Evolutionary conservation across 306 rosid species (phyloP).

Genomic region (Medicago lupulina): DNA sequence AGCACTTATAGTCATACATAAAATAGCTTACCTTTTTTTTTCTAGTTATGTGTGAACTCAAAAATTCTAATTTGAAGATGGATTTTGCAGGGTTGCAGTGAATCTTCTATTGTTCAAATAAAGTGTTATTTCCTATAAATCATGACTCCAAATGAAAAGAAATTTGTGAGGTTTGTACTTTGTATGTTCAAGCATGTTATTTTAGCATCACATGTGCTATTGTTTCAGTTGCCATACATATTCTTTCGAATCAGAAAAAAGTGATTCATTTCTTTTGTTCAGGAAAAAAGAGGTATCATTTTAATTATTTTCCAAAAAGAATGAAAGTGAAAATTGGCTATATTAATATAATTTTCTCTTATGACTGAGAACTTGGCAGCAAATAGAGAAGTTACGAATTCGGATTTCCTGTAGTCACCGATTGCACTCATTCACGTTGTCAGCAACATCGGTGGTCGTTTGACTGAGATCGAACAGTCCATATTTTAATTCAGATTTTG

Average conservation of each 20-base stretch:
- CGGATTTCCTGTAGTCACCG: neutral
- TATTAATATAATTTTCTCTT: no score
- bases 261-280: neutral
- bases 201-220: constrained; percentile 1
- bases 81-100: constrained; percentile 38
- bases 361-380: no score
- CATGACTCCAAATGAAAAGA: constrained; percentile 45
- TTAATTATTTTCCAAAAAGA: neutral
- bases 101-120: neutral
- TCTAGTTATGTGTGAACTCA: neutral
- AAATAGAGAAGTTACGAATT: no score
- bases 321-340: neutral
- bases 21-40: neutral
- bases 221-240: constrained; percentile 1
- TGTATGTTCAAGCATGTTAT: constrained; percentile 36
- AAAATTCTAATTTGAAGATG: constrained; percentile 26
- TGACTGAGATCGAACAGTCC: neutral
- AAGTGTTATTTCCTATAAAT: constrained; percentile 19
- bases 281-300: neutral
- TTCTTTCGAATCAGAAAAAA: neutral
- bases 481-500: neutral
- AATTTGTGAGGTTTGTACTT: constrained; percentile 75
- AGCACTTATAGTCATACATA: neutral
- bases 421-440: neutral
- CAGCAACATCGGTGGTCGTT: neutral